A percentile compares a stretch with the other conserved stretches of the same genome.
phyloP scores from a whole-genome alignment of 495 filamentous ascomycete genomes.

The Hypoxylon crocopeplum region DNA sequence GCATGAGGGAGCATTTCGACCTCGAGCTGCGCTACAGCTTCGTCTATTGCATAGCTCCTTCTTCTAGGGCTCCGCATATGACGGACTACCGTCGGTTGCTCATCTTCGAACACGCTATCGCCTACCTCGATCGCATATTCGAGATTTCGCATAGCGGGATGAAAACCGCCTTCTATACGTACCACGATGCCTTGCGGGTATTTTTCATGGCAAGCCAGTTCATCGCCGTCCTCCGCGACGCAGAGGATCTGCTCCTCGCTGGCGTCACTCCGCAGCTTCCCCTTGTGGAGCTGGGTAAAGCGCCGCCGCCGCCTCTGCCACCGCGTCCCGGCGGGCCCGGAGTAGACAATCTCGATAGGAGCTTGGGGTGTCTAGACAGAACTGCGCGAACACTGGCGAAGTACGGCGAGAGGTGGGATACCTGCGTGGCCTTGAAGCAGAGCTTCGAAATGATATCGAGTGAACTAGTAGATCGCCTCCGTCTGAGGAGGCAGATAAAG shows the following conservation, averaged over 20 bases:
- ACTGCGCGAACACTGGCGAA: constrained; percentile 52
- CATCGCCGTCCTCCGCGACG: constrained; percentile 66
- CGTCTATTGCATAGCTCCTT: constrained; percentile 81
- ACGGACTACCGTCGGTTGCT: constrained; percentile 72
- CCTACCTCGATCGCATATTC: constrained; percentile 69
- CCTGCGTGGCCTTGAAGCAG: constrained; percentile 48
- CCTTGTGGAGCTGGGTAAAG: constrained; percentile 42
- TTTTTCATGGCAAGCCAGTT: constrained; percentile 77
- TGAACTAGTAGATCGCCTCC: constrained; percentile 43
- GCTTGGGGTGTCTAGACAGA: constrained; percentile 51
- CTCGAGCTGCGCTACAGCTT: constrained; percentile 85
- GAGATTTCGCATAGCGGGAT: constrained; percentile 57
- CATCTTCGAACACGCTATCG: constrained; percentile 82
- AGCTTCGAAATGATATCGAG: constrained; percentile 53
- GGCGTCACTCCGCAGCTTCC: constrained; percentile 41
- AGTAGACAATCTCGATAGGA: constrained; percentile 53
- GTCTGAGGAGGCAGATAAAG: constrained; percentile 39
- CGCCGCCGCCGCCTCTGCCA: constrained; percentile 47
- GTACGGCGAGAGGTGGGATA: constrained; percentile 60
- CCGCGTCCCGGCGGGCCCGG: constrained; percentile 29
- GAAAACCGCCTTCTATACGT: constrained; percentile 68
- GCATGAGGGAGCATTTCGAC: constrained; percentile 73
- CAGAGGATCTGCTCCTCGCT: constrained; percentile 56
- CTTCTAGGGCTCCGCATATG: constrained; percentile 66
- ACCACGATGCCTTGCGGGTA: constrained; percentile 73